Base-by-base conservation (phyloP, 108 stramenopile genomes). In the Cyclotella choctawhatcheeana region DNA sequence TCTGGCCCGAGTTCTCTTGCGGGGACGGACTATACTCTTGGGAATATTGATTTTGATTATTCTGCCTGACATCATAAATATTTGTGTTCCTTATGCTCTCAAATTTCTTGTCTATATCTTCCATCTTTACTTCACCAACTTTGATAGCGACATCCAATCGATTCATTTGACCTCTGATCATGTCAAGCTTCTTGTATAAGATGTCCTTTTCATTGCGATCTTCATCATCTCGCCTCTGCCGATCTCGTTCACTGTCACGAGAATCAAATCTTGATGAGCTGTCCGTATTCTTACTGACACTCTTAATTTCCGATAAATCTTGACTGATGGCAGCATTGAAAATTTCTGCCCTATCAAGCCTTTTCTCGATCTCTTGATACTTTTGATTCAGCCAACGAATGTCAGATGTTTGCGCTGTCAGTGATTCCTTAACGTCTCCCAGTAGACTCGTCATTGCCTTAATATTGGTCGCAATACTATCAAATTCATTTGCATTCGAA, bases 381-480 rank as follows among this genome's bases (percentile, higher is more conserved):
- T 62, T 71, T 43, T 35, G n/a, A 37, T 55, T 58, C 32, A 71
- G 33, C 7, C 30, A n/a, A 32, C 56, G 47, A 54, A 71, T 58
- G 26, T 62, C 71, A n/a, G 32, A 26, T 0, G 59, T 43, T 37
- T 71, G 71, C 8, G 33, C 24, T 24, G 44, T 48, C 30, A 58
- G 45, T 5, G 71, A 71, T 3, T 71, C 21, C 13, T 71, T 61
- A 6, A 71, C 51, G 37, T 71, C 71, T 27, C 50, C 56, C 13
- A 71, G 61, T 18, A 71, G 21, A 60, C 58, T 45, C 13, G 71
- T 71, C 60, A 71, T 71, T 5, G 60, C 59, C 31, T 52, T 71
- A 25, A 71, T 60, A 37, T 58, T 62, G 16, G 71, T 34, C 35
- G 71, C 61, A 26, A 71, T 45, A 18, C 34, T 50, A 24, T 71